Evolutionary conservation across 192 early-diverging fungal species (phyloP).

Genomic region (Podila minutissima): DNA sequence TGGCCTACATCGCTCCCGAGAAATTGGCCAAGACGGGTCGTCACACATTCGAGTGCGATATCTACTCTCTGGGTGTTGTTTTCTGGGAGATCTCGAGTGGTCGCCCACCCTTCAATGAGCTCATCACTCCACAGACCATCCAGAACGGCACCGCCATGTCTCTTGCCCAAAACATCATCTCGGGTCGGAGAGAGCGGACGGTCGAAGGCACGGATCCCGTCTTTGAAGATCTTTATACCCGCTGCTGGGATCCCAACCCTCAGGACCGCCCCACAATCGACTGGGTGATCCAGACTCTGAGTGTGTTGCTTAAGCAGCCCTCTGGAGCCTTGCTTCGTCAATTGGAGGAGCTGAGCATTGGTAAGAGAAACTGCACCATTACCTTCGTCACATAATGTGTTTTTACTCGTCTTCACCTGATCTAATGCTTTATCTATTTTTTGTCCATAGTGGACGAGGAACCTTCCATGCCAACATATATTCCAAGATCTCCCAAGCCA

Average conservation of each 20-base stretch:
- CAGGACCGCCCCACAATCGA: constrained; percentile 44
- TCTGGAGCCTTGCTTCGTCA: constrained; percentile 21
- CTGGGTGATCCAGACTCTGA: constrained; percentile 36
- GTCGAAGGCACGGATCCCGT: constrained; percentile 42
- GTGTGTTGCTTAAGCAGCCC: constrained; percentile 40
- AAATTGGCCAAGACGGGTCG: constrained; percentile 23
- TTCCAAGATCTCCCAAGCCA: not conserved
- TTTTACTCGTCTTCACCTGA: not conserved
- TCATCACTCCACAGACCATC: constrained; percentile 21
- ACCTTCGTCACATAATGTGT: not conserved
- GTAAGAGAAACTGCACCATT: constrained; percentile 5
- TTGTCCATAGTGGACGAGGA: constrained; percentile 8
- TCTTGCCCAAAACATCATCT: constrained; percentile 39
- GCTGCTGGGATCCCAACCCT: constrained; percentile 37
- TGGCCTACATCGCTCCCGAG: constrained; percentile 49
- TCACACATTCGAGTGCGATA: constrained; percentile 32
- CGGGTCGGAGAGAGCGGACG: constrained; percentile 30
- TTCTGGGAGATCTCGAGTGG: constrained; percentile 49
- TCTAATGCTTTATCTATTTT: not conserved
- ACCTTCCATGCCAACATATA: not conserved
- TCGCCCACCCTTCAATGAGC: constrained; percentile 28
- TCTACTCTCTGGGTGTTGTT: constrained; percentile 41
- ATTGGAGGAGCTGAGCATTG: constrained; percentile 40
- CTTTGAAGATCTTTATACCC: constrained; percentile 49
- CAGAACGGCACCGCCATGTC: constrained; percentile 22